Conservation (phyloP, 2,329 filamentous ascomycete genomes). For the Fusarium sp. region DNA sequence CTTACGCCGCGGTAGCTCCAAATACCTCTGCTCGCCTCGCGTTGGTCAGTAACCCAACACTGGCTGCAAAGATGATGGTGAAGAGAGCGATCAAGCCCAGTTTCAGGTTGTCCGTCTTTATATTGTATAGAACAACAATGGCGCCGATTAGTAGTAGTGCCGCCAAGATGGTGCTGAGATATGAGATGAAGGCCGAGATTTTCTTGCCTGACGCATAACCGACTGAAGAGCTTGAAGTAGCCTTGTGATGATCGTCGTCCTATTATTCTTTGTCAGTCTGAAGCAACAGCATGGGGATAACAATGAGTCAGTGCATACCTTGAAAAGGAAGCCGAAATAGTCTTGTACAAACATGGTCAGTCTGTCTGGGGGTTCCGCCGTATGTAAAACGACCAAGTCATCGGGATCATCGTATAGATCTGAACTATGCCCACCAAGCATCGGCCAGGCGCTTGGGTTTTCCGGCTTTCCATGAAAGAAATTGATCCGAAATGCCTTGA, state of each 20-base stretch:
- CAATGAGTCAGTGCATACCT: not conserved
- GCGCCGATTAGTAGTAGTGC: conserved; percentile 15
- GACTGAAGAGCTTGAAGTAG: not conserved
- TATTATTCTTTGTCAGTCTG: not conserved
- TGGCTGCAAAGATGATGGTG: conserved; percentile 10
- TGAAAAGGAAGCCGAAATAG: conserved; percentile 11
- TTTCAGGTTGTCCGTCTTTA: conserved; percentile 1
- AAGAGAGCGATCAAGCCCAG: conserved; percentile 19
- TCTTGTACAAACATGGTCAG: conserved; percentile 14
- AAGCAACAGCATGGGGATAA: accelerated
- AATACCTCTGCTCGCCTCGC: conserved; percentile 14
- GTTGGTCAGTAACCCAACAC: conserved; percentile 14
- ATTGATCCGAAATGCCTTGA: conserved; percentile 7
- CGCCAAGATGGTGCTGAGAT: conserved; percentile 9
- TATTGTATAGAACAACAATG: conserved; percentile 18
- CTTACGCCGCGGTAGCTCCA: conserved; percentile 17
- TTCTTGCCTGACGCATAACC: conserved; percentile 11
- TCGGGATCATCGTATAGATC: conserved; percentile 12
- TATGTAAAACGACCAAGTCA: conserved; percentile 10
- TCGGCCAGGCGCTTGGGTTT: conserved; percentile 1
- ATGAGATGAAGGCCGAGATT: conserved; percentile 13
- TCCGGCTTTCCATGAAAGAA: conserved; percentile 14
- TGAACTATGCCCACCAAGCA: conserved; percentile 12
- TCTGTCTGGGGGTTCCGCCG: conserved; percentile 3
- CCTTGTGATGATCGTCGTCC: not conserved